Percentiles rank a stretch among this genome's conserved stretches.
phyloP scores from a whole-genome alignment of 169 alveolate genomes.

The Cryptosporidium bovis region DNA sequence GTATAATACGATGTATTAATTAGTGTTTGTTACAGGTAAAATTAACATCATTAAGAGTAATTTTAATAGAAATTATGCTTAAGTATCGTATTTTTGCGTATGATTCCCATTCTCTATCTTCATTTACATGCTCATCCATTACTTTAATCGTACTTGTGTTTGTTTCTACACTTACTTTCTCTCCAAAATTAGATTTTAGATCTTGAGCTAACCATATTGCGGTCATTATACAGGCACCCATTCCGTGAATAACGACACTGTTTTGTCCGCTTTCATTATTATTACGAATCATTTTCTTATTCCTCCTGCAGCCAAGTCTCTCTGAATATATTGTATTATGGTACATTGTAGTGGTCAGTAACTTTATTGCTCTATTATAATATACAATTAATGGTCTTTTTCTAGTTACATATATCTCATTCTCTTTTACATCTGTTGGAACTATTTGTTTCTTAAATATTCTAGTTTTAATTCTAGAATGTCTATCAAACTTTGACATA shows the following conservation, averaged over 20 bases:
- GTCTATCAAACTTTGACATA: background rate
- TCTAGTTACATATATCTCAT: slow-evolving; percentile 64
- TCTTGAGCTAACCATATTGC: slow-evolving; percentile 74
- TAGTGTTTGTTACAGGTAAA: background rate
- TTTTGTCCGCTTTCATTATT: background rate
- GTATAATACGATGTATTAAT: too few species aligned
- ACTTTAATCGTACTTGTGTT: slow-evolving; percentile 52
- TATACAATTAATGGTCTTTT: slow-evolving; percentile 64
- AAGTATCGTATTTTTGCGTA: slow-evolving; percentile 8
- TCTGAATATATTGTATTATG: slow-evolving; percentile 48
- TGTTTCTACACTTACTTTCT: slow-evolving; percentile 20
- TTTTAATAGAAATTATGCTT: slow-evolving; percentile 46
- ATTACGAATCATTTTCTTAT: slow-evolving; percentile 1
- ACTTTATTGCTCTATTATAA: slow-evolving; percentile 44
- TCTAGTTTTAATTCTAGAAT: background rate
- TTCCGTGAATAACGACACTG: slow-evolving; percentile 31
- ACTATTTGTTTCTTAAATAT: slow-evolving; percentile 1
- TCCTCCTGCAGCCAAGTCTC: slow-evolving; percentile 49
- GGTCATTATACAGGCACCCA: slow-evolving; percentile 73
- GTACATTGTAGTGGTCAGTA: slow-evolving; percentile 1
- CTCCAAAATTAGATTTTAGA: slow-evolving; percentile 49
- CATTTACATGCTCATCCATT: slow-evolving; percentile 30
- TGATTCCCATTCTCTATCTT: slow-evolving; percentile 67
- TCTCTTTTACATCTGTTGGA: background rate
- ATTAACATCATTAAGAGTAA: background rate